Evolutionary conservation across 129 eudicot genomes (phyloP).

Genomic region (Pseudognaphalium luteoalbum): DNA sequence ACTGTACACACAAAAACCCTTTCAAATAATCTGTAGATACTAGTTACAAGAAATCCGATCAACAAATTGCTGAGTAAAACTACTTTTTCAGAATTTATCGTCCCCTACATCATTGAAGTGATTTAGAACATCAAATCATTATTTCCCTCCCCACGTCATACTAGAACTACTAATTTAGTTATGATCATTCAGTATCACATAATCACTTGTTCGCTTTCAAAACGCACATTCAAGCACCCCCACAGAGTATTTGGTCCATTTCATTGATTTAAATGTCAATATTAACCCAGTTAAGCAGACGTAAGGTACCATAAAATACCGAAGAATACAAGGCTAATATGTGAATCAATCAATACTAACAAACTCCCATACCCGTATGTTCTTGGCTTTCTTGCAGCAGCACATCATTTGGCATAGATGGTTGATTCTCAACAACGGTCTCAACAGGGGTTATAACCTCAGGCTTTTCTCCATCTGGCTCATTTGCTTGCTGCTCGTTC

Average conservation of each 20-base stretch:
- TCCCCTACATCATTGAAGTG: no score
- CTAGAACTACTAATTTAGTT: not conserved
- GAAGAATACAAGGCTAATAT: not conserved
- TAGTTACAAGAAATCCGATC: not conserved
- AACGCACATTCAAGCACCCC: not conserved
- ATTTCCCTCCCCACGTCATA: not conserved
- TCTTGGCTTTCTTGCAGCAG: slow-evolving; percentile 26
- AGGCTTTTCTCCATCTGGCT: slow-evolving; percentile 20
- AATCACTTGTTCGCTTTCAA: not conserved
- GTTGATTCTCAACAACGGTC: slow-evolving; percentile 24
- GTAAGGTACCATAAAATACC: not conserved
- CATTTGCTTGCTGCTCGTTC: slow-evolving; percentile 19
- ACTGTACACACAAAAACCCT: not conserved
- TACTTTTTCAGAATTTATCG: not conserved
- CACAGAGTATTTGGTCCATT: not conserved
- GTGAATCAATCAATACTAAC: not conserved
- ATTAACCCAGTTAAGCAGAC: not conserved
- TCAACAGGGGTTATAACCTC: slow-evolving; percentile 25
- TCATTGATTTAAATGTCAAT: not conserved
- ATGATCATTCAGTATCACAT: not conserved
- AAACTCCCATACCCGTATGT: slow-evolving; percentile 26
- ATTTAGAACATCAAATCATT: not conserved
- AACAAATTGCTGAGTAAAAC: not conserved
- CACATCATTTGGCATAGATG: slow-evolving; percentile 19
- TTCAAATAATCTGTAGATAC: no score